A percentile compares a stretch with the other conserved stretches of the same genome.
Evolutionary conservation across 352 stramenopile genomes (phyloP).

Genomic region (Pythium grandisporangium): DNA sequence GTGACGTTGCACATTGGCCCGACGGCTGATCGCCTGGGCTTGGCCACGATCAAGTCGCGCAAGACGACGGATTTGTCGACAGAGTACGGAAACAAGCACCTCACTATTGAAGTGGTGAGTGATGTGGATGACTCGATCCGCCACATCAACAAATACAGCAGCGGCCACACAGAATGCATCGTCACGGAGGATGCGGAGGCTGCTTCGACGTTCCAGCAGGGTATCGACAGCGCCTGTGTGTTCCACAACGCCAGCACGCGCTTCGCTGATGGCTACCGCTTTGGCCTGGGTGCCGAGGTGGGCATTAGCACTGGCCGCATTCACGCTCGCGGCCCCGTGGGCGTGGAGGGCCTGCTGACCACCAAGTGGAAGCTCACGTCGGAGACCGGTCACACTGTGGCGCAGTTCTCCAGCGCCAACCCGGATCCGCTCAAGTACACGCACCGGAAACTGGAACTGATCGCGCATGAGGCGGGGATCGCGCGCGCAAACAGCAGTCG

Average conservation of each 20-base stretch:
- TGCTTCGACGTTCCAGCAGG: conserved; percentile 64
- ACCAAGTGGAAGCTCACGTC: conserved; percentile 96
- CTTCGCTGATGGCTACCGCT: conserved; percentile 95
- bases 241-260: conserved; percentile 98
- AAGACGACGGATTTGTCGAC: conserved; percentile 77
- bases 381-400: conserved; percentile 75
- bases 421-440: conserved; percentile 50
- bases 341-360: conserved; percentile 95
- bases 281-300: conserved; percentile 96
- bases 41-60: conserved; percentile 58
- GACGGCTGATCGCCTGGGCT: conserved; percentile 62
- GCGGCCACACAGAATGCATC: conserved; percentile 96
- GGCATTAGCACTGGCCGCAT: conserved; percentile 97
- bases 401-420: conserved; percentile 41
- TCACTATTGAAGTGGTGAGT: conserved; percentile 91
- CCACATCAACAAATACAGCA: conserved; percentile 95
- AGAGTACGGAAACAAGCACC: conserved; percentile 93
- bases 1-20: conserved; percentile 92
- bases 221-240: conserved; percentile 95
- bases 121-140: conserved; percentile 87
- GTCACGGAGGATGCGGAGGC: conserved; percentile 87
- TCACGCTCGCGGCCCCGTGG: conserved; percentile 93
- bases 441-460: conserved; percentile 66
- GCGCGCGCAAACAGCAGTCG: conserved; percentile 62
- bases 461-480: conserved; percentile 44